Base-by-base conservation (phyloP, 495 filamentous ascomycete genomes). In the Friedmanniomyces endolithicus region DNA sequence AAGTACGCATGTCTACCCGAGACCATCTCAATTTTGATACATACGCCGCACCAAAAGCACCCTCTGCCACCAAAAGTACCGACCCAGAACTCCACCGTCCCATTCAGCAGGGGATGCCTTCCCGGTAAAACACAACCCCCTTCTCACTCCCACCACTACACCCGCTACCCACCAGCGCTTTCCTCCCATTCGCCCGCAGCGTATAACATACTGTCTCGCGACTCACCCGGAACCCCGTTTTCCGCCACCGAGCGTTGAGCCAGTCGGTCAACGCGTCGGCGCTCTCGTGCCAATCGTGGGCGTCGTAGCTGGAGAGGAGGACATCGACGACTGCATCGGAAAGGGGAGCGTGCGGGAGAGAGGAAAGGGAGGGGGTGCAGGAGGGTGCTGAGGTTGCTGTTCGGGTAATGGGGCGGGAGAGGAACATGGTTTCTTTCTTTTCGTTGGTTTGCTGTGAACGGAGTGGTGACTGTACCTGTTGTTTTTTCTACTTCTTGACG, bases 231-330 rank as follows among this genome's bases (percentile, higher is more conserved):
- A 35, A 53, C 12, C 56, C 56, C 6, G 35, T 39, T 40, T 58
- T 58, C 20, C 20, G 24, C 56, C 56, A 58, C 31, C 56, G 39
- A 9, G 49, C 41, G 24, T 58, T 58, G 25, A 58, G 43, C 56
- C 56, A 58, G 16, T 48, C 40, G n/a, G 50, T 24, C 29, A 58
- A 50, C 1, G 49, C 56, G 31, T 58, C 56, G 16, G 56, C 17
- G 27, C 45, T 52, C 14, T 53, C 11, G 12, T 41, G 4, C 40
- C 40, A 58, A 48, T 57, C 48, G 25, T 47, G 40, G 22, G 35
- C 24, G 39, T 57, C 48, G 11, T n/a, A 57, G 22, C 31, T 23
- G 11, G 37, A n/a, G 7, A 57, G 37, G 6, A 57, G 12, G 48
- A 57, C 48, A 1, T 14, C 2, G 16, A 31, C 49, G 11, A 57